Evolutionary conservation across 2,329 filamentous ascomycete genomes (phyloP).

Genomic region (Diplodia seriata): DNA sequence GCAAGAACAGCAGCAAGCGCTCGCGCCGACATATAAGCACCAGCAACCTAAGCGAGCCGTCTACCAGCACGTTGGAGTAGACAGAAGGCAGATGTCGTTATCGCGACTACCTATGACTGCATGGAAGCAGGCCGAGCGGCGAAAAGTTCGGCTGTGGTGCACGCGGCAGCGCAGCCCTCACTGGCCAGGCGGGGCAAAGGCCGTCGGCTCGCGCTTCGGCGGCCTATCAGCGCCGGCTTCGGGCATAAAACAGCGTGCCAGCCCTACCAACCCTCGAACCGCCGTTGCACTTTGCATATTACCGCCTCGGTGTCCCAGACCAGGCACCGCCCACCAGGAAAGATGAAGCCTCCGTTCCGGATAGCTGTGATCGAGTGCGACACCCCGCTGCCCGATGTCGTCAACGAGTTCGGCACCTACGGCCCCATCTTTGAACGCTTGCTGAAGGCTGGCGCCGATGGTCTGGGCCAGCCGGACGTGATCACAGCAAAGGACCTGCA

Average conservation of each 20-base stretch:
- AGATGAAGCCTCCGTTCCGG: slow-evolving; percentile 61
- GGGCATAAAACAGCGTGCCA: slow-evolving; percentile 1
- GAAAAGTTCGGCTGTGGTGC: neutral
- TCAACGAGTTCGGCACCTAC: slow-evolving; percentile 73
- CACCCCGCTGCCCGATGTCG: slow-evolving; percentile 70
- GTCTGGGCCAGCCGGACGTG: slow-evolving; percentile 50
- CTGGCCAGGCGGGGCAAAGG: slow-evolving; percentile 23
- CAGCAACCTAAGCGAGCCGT: slow-evolving; percentile 8
- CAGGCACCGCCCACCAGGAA: neutral
- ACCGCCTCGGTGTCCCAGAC: neutral
- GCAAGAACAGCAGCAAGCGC: neutral
- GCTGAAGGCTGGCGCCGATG: slow-evolving; percentile 59
- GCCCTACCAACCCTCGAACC: slow-evolving; percentile 17
- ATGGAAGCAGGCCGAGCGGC: slow-evolving; percentile 7
- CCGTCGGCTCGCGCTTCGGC: slow-evolving; percentile 11
- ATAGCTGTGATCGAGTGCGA: slow-evolving; percentile 92
- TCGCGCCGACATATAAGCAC: slow-evolving; percentile 8
- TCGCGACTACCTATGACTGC: neutral
- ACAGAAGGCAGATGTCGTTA: slow-evolving; percentile 5
- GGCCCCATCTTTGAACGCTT: slow-evolving; percentile 65
- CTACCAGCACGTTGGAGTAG: neutral
- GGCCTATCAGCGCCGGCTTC: slow-evolving; percentile 31
- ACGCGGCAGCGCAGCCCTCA: neutral
- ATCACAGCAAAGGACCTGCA: slow-evolving; percentile 54
- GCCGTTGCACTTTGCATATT: slow-evolving; percentile 4